phyloP scores from a whole-genome alignment of 768 basidiomycete species.

The Sarcodon aspratus region DNA sequence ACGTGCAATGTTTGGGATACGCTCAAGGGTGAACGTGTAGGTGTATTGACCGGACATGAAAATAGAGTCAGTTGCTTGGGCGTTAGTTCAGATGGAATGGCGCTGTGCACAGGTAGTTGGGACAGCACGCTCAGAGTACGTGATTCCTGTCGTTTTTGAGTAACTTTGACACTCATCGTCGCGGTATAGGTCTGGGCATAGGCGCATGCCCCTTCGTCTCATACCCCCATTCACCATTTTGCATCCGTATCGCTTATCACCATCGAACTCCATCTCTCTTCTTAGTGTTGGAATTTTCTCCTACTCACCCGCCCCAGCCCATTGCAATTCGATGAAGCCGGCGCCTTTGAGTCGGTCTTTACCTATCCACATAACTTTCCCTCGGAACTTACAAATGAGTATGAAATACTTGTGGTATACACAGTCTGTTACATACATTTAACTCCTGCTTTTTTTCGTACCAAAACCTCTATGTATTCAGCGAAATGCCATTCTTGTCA shows the following conservation, averaged over 20 bases:
- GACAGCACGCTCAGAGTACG: constrained; percentile 91
- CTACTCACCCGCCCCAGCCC: constrained; percentile 39
- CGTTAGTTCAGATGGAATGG: constrained; percentile 94
- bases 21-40: constrained; percentile 94
- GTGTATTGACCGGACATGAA: constrained; percentile 95
- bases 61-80: constrained; percentile 96
- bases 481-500: background rate
- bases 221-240: constrained; percentile 7
- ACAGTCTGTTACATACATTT: constrained; percentile 6
- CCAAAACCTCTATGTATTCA: too few relatives aligned
- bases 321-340: constrained; percentile 24
- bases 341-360: constrained; percentile 54
- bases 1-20: constrained; percentile 99
- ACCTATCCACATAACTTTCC: constrained; percentile 21
- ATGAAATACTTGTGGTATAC: constrained; percentile 21
- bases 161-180: background rate
- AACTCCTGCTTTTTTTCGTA: too few relatives aligned
- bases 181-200: constrained; percentile 72
- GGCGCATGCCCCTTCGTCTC: constrained; percentile 10
- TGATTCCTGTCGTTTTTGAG: constrained; percentile 5
- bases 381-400: constrained; percentile 15
- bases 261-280: constrained; percentile 1
- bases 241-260: constrained; percentile 2
- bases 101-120: constrained; percentile 97
- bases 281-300: background rate